Base-by-base conservation (phyloP, 108 stramenopile genomes). In the Stephanodiscus minutulus region DNA sequence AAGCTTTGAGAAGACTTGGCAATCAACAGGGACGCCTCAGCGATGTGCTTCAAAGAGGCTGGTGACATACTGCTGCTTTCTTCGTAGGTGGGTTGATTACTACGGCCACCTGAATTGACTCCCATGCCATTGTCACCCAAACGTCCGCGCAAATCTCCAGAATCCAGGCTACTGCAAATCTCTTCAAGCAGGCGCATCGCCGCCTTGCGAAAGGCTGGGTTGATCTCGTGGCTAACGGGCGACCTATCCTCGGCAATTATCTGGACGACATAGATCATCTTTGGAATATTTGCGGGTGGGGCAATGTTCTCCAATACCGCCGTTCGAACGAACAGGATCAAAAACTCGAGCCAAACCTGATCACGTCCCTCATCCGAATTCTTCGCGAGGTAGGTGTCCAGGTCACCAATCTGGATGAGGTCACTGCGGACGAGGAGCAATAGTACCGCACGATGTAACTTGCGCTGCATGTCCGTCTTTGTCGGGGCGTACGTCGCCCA, bases 401-500 rank as follows among this genome's bases (percentile, higher is more conserved):
- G 68, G 31, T 96, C 96, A 21, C 50, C 62, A 11, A 92, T 84
- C 8, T 76, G 73, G 37, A 97, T 75, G 18, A 98, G 86, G 24
- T 91, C 79, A 62, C 89, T 88, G 25, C 96, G 83, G 18, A 97
- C 81, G 7, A 98, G 86, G 41, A 97, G 88, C n/a, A 96, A 69
- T 44, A 97, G 73, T 6, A 96, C 92, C 1, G 92, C 88, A 50
- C 93, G 88, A 77, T 98, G 96, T 37, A 98, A 82, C 59, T 92
- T 88, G 57, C 92, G 90, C 69, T 97, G 90, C 5, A 48, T 58
- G 46, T 96, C 96, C 22, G 90, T 89, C 59, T 91, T 89, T 1
- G 91, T 90, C 3, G 94, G 96, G 50, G 96, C 96, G 54, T 91
- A 96, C 0, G 91, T 94, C 8, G 91, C 87, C 96, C 96, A 98